Conservation (phyloP, 148 eudicot species). For the Silene uniflora region DNA sequence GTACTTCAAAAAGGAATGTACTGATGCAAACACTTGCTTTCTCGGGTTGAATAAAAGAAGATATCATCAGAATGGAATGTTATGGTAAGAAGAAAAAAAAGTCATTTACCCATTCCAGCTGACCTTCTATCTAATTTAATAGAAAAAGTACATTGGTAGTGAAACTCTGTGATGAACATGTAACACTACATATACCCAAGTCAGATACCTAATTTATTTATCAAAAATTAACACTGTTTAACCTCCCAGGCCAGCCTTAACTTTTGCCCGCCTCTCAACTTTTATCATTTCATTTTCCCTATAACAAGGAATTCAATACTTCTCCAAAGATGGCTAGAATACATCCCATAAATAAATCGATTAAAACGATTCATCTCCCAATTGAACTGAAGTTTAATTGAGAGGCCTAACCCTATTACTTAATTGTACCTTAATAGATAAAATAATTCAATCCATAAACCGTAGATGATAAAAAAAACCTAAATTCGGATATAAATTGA, state of each 20-base stretch:
- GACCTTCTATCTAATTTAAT: neutral
- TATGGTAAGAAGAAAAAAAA: neutral
- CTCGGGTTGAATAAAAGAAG: too few relatives aligned
- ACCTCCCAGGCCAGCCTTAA: conserved; percentile 2
- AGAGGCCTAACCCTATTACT: too few relatives aligned
- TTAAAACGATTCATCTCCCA: too few relatives aligned
- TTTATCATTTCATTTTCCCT: too few relatives aligned
- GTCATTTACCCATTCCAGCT: neutral
- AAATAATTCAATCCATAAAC: too few relatives aligned
- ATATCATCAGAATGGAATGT: conserved; percentile 3
- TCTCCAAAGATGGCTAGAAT: too few relatives aligned
- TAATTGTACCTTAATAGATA: too few relatives aligned
- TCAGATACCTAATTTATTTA: conserved; percentile 17
- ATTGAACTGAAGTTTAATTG: too few relatives aligned
- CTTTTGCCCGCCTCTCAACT: neutral
- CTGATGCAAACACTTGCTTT: neutral
- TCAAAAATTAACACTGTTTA: neutral
- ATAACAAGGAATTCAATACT: too few relatives aligned
- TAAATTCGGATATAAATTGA: too few relatives aligned
- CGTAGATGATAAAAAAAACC: too few relatives aligned
- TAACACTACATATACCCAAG: conserved; percentile 19
- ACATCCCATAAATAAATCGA: too few relatives aligned
- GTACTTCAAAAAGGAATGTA: neutral
- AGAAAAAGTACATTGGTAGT: conserved; percentile 8
- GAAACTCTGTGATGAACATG: neutral